Conservation (phyloP, 352 stramenopile species). For the Phytophthora vignae region DNA sequence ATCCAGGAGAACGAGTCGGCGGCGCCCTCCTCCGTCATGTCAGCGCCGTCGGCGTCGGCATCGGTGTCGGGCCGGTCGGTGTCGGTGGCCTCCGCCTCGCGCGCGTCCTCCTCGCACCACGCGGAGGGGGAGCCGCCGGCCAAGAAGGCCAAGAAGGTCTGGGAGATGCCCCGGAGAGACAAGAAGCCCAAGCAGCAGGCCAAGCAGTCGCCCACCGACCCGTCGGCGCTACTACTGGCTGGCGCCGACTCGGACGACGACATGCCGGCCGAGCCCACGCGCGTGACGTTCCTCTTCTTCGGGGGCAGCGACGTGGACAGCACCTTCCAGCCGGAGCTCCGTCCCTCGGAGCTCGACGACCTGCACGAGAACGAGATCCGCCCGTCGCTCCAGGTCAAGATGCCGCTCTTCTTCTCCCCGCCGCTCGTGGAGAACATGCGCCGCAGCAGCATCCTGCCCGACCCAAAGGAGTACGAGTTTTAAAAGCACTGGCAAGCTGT, state of each 20-base stretch:
- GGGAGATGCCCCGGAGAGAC: neutral
- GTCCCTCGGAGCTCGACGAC: constrained; percentile 42
- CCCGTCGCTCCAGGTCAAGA: constrained; percentile 59
- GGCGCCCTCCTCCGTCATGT: constrained; percentile 2
- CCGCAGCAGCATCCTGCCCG: constrained; percentile 51
- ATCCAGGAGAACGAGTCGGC: constrained; percentile 33
- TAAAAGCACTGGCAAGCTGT: constrained; percentile 18
- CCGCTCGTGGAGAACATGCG: constrained; percentile 51
- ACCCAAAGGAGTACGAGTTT: constrained; percentile 69
- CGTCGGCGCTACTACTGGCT: constrained; percentile 32
- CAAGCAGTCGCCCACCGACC: constrained; percentile 38
- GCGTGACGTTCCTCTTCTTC: constrained; percentile 68
- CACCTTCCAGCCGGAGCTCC: constrained; percentile 57
- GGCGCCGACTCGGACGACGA: constrained; percentile 43
- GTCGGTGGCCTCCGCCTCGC: neutral
- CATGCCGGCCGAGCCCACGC: constrained; percentile 23
- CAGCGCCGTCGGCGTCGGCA: neutral
- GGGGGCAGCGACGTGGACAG: constrained; percentile 60
- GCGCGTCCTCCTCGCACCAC: constrained; percentile 9
- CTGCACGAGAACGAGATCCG: constrained; percentile 65
- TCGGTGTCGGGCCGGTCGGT: neutral
- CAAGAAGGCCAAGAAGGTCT: constrained; percentile 34
- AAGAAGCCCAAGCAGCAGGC: constrained; percentile 25
- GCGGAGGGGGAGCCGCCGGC: constrained; percentile 14
- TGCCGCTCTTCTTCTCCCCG: constrained; percentile 77